These are phyloP conservation scores for Vaccinium myrtillus DNA, from an alignment of 148 eudicot genomes.

Conservation along the genomic window DNA sequence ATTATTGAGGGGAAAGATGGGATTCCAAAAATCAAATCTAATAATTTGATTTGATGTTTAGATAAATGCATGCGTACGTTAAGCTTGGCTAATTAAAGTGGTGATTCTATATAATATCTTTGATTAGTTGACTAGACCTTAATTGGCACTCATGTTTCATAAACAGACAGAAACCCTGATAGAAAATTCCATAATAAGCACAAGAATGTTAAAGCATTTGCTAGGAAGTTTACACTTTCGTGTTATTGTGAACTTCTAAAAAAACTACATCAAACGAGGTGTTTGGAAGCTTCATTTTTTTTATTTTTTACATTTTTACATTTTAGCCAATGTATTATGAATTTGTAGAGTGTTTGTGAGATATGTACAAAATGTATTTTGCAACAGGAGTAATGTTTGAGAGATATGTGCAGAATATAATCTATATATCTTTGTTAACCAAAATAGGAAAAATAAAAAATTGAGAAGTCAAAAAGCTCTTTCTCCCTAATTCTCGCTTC, in stretches of 20 bases:
- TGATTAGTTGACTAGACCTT: constrained; percentile 4
- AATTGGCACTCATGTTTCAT: neutral
- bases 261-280: neutral
- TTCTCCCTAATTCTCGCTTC: no score
- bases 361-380: no score
- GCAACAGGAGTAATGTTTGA: no score
- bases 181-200: neutral
- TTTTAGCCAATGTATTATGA: no score
- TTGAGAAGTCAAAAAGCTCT: no score
- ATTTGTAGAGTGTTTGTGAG: no score
- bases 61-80: neutral
- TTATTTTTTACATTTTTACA: no score
- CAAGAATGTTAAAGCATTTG: neutral
- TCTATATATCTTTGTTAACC: no score
- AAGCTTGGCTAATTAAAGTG: neutral
- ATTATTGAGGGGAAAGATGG: neutral
- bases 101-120: neutral
- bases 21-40: neutral
- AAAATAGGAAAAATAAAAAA: no score
- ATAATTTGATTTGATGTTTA: constrained; percentile 8
- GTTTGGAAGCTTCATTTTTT: no score
- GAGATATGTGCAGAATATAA: no score
- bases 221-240: neutral
- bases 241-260: neutral
- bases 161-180: neutral